Evolutionary conservation across 164 flowering plant genomes (phyloP).

Genomic region (Cinnamomum chago): DNA sequence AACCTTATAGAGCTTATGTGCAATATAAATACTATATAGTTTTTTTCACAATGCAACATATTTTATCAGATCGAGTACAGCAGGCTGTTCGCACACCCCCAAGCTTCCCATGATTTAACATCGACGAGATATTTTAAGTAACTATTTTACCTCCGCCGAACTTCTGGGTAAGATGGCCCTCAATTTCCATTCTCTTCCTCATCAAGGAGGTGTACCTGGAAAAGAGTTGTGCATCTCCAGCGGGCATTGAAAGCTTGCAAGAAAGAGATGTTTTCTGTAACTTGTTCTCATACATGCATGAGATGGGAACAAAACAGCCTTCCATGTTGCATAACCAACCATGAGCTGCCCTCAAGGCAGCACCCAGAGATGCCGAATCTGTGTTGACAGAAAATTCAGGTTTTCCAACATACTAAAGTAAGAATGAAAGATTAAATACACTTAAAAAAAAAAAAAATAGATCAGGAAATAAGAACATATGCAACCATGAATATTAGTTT

Average conservation of each 20-base stretch:
- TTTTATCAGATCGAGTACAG: no score
- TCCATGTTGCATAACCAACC: constrained; percentile 85
- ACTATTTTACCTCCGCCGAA: constrained; percentile 32
- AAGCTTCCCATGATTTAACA: not conserved
- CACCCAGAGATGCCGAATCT: constrained; percentile 98
- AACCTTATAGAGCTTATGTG: no score
- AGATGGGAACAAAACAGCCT: constrained; percentile 65
- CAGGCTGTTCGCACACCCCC: not conserved
- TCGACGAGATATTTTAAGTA: not conserved
- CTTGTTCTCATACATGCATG: constrained; percentile 56
- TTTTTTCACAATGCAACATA: no score
- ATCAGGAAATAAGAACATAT: no score
- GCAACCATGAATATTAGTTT: no score
- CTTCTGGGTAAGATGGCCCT: constrained; percentile 62
- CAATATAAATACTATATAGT: no score
- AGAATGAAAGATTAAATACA: no score
- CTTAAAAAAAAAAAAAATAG: no score
- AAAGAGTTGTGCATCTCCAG: constrained; percentile 48
- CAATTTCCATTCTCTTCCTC: constrained; percentile 88
- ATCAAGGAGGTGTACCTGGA: constrained; percentile 54
- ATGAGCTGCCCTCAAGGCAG: constrained; percentile 91
- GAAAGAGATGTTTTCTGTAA: constrained; percentile 63
- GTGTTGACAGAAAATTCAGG: constrained; percentile 8
- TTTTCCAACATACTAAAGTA: not conserved
- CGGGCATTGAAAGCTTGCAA: constrained; percentile 56